These are phyloP conservation scores for Dendrostoma leiphaemia DNA, from an alignment of 2,329 filamentous ascomycete genomes.

Conservation along the genomic window DNA sequence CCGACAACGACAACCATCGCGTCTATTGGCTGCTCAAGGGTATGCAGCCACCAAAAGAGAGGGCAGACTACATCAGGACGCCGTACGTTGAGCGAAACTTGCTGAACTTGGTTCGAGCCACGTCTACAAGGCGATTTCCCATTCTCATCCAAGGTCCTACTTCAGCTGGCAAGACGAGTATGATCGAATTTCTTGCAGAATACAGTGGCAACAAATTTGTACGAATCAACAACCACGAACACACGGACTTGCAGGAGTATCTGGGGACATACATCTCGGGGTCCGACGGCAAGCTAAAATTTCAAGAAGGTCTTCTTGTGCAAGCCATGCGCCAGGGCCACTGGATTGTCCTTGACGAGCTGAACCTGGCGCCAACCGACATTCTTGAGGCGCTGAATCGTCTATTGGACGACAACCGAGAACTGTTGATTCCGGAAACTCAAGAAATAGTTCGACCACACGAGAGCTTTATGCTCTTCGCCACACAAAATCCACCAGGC, in stretches of 20 bases:
- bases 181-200: conserved; percentile 98
- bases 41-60: conserved; percentile 60
- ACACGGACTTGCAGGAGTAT: conserved; percentile 97
- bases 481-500: conserved; percentile 94
- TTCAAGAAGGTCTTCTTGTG: conserved; percentile 91
- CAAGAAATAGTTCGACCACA: conserved; percentile 92
- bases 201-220: conserved; percentile 96
- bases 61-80: conserved; percentile 93
- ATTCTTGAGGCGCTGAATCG: conserved; percentile 95
- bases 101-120: conserved; percentile 88
- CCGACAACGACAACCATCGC: conserved; percentile 58
- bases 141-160: conserved; percentile 96
- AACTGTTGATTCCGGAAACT: conserved; percentile 93
- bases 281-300: conserved; percentile 77
- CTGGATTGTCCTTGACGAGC: conserved; percentile 97
- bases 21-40: conserved; percentile 92
- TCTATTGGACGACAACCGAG: conserved; percentile 91
- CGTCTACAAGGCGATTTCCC: conserved; percentile 87
- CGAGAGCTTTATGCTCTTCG: conserved; percentile 95
- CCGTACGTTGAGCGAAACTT: conserved; percentile 93
- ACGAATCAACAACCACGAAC: conserved; percentile 98
- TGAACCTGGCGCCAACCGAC: conserved; percentile 95
- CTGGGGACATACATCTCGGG: conserved; percentile 91
- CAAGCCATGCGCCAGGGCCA: conserved; percentile 89
- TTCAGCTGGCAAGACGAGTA: conserved; percentile 96